Conservation (phyloP, 2,329 filamentous ascomycete genomes). For the Graphiopsis chlorocephala region DNA sequence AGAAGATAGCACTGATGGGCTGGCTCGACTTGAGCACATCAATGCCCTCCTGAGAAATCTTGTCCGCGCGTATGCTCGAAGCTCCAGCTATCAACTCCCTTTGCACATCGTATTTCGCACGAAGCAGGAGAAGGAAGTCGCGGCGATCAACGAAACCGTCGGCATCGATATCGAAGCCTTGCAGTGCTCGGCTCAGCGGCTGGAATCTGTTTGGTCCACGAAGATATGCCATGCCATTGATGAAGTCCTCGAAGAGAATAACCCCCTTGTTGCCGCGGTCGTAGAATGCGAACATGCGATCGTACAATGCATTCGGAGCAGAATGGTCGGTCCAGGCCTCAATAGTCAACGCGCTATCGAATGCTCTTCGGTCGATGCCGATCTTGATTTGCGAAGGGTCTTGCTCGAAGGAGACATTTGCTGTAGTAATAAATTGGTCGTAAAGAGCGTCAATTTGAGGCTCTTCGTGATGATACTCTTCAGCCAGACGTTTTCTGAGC, state of each 20-base stretch:
- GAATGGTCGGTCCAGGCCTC: conserved; percentile 64
- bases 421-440: conserved; percentile 95
- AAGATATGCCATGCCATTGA: conserved; percentile 72
- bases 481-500: conserved; percentile 61
- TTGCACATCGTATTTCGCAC: conserved; percentile 68
- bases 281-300: conserved; percentile 96
- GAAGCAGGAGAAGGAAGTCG: conserved; percentile 88
- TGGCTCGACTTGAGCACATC: conserved; percentile 44
- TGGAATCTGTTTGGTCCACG: conserved; percentile 59
- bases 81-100: conserved; percentile 1
- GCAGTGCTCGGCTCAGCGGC: conserved; percentile 71
- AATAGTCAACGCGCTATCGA: conserved; percentile 78
- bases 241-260: conserved; percentile 89
- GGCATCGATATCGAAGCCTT: conserved; percentile 85
- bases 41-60: conserved; percentile 20
- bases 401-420: conserved; percentile 76
- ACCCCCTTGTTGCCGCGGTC: conserved; percentile 85
- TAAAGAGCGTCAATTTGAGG: conserved; percentile 89
- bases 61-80: conserved; percentile 3
- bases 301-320: conserved; percentile 84
- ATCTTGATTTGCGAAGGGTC: conserved; percentile 74
- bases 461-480: conserved; percentile 60
- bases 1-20: conserved; percentile 46
- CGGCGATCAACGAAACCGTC: conserved; percentile 82
- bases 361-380: conserved; percentile 89